A percentile compares a stretch with the other conserved stretches of the same genome.
Evolutionary conservation across 2,329 filamentous ascomycete genomes (phyloP).

Genomic region (Lachnellula arida): DNA sequence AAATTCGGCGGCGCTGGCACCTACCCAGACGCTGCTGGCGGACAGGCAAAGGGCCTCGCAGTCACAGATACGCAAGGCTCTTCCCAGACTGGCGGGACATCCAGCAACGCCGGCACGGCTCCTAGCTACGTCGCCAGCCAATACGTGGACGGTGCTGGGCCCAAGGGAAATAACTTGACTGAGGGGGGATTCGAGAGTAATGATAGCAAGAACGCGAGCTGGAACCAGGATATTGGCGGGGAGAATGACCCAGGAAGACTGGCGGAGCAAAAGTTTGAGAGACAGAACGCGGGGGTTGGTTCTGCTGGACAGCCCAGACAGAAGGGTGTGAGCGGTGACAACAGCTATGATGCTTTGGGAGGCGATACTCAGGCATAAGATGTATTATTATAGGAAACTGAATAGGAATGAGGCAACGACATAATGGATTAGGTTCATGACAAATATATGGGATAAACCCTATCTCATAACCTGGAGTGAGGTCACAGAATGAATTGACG

Average conservation of each 20-base stretch:
- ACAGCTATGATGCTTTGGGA: constrained; percentile 18
- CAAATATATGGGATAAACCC: too few relatives aligned
- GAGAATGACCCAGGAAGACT: constrained; percentile 43
- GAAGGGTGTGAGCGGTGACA: constrained; percentile 16
- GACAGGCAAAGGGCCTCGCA: constrained; percentile 13
- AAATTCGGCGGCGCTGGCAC: constrained; percentile 13
- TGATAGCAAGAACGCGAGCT: constrained; percentile 30
- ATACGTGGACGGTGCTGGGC: constrained; percentile 15
- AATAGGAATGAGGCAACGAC: not conserved
- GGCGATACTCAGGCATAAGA: constrained; percentile 19
- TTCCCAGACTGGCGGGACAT: constrained; percentile 8
- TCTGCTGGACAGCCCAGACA: constrained; percentile 21
- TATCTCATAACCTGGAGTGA: too few relatives aligned
- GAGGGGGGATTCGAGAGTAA: constrained; percentile 27
- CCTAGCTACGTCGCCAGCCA: constrained; percentile 27
- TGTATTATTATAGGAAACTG: not conserved
- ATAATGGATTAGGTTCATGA: not conserved
- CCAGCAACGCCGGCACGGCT: constrained; percentile 18
- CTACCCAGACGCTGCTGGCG: constrained; percentile 16
- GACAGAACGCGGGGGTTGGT: constrained; percentile 22
- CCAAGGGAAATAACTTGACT: constrained; percentile 28
- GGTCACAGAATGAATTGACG: too few relatives aligned
- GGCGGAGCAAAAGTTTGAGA: constrained; percentile 41
- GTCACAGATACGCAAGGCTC: constrained; percentile 12
- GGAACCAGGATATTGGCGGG: constrained; percentile 40